A percentile compares a stretch with the other conserved stretches of the same genome.
Conservation (phyloP, 2,329 filamentous ascomycete species). For the Fusarium brevicatenulatum region DNA sequence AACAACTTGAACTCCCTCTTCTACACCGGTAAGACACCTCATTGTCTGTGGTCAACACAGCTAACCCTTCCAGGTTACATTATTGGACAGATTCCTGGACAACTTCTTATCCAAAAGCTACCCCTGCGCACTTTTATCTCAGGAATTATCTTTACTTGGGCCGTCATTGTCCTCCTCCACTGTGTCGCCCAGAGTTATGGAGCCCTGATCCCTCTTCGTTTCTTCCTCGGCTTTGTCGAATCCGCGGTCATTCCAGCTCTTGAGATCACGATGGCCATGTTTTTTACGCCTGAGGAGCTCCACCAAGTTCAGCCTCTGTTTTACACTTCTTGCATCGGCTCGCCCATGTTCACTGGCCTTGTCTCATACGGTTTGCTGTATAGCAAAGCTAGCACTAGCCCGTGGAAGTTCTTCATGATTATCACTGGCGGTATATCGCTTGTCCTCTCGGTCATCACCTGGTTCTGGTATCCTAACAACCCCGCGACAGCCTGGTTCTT, state of each 20-base stretch:
- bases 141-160: not conserved
- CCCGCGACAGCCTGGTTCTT: conserved; percentile 1
- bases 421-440: not conserved
- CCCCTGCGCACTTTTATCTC: not conserved
- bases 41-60: too few relatives aligned
- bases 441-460: not conserved
- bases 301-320: not conserved
- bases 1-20: conserved; percentile 6
- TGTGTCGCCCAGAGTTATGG: not conserved
- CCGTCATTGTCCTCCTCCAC: not conserved
- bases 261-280: conserved; percentile 1
- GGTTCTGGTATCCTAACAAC: conserved; percentile 4
- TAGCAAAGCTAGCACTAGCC: not conserved
- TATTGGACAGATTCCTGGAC: not conserved
- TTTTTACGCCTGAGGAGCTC: not conserved
- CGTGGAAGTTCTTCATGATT: conserved; percentile 9
- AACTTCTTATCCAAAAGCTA: not conserved
- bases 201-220: not conserved
- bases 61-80: not conserved
- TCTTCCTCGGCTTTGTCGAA: conserved; percentile 3
- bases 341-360: not conserved
- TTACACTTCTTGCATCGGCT: not conserved
- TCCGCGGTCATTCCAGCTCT: not conserved
- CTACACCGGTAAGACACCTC: not conserved
- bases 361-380: not conserved